A percentile compares a stretch with the other conserved stretches of the same genome.
phyloP scores from a whole-genome alignment of 2,329 filamentous ascomycete genomes.

The Purpureocillium takamizusanense region DNA sequence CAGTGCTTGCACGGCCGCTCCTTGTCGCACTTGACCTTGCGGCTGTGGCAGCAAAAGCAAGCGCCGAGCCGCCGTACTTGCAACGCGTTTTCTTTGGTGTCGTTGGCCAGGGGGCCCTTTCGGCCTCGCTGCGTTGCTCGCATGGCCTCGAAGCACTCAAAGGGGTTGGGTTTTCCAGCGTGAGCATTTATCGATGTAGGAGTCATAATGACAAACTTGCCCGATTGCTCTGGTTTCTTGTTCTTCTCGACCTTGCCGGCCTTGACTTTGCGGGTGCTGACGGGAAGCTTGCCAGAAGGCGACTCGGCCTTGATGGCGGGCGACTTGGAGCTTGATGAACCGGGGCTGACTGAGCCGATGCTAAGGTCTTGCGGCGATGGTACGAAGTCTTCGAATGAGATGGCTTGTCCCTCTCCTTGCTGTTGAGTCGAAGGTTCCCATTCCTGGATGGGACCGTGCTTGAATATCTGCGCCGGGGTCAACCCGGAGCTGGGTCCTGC shows the following conservation, averaged over 20 bases:
- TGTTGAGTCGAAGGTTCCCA: constrained; percentile 31
- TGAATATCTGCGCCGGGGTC: constrained; percentile 27
- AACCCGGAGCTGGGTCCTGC: constrained; percentile 17
- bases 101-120: constrained; percentile 44
- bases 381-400: constrained; percentile 29
- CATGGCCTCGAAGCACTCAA: constrained; percentile 45
- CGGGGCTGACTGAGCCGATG: constrained; percentile 7
- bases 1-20: constrained; percentile 48
- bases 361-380: constrained; percentile 19
- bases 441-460: constrained; percentile 25
- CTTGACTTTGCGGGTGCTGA: constrained; percentile 32
- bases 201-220: constrained; percentile 47
- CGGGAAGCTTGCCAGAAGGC: constrained; percentile 16
- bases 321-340: constrained; percentile 21
- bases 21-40: constrained; percentile 50
- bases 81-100: constrained; percentile 45
- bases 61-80: constrained; percentile 45
- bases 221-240: constrained; percentile 24
- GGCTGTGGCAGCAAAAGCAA: constrained; percentile 50
- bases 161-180: constrained; percentile 39
- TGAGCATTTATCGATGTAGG: constrained; percentile 43
- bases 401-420: constrained; percentile 19
- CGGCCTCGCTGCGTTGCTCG: constrained; percentile 44
- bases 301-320: constrained; percentile 17
- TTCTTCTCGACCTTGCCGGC: constrained; percentile 37